Conservation (phyloP, 371 early-diverging fungal species). For the Sporodiniella umbellata region DNA sequence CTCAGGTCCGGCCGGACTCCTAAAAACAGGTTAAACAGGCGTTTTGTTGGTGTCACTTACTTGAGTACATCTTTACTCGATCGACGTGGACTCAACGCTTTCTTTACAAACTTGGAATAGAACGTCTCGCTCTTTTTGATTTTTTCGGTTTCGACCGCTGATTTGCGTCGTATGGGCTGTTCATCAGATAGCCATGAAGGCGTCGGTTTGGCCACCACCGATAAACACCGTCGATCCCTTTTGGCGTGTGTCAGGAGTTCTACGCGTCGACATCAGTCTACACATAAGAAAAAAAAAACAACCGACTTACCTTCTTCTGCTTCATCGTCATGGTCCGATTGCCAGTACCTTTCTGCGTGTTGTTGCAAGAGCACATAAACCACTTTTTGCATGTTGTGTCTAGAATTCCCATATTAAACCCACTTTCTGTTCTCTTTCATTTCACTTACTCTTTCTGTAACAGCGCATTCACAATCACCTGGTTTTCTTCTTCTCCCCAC, state of each 20-base stretch:
- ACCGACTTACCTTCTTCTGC: conserved; percentile 27
- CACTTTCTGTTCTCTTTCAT: too few species aligned
- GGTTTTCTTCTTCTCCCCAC: conserved; percentile 40
- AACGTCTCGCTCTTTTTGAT: conserved; percentile 45
- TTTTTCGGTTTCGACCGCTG: conserved; percentile 20
- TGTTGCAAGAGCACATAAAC: conserved; percentile 46
- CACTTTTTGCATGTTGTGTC: conserved; percentile 54
- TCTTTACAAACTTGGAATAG: conserved; percentile 35
- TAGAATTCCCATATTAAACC: too few species aligned
- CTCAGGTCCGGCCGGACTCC: too few species aligned
- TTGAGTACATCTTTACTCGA: conserved; percentile 17
- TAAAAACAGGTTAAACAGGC: conserved; percentile 15
- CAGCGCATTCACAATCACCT: conserved; percentile 35
- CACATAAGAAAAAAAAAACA: too few species aligned
- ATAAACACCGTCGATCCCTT: conserved; percentile 32
- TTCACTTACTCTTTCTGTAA: conserved; percentile 39
- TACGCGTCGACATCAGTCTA: too few species aligned
- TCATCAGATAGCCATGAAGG: conserved; percentile 24
- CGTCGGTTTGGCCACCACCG: conserved; percentile 24
- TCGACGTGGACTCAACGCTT: conserved; percentile 20
- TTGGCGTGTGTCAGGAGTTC: too few species aligned
- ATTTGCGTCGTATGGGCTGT: conserved; percentile 15
- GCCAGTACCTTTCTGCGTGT: conserved; percentile 48
- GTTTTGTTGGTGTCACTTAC: conserved; percentile 2
- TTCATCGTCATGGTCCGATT: conserved; percentile 42